Evolutionary conservation across 306 rosid species (phyloP).

Genomic region (Vicia villosa): DNA sequence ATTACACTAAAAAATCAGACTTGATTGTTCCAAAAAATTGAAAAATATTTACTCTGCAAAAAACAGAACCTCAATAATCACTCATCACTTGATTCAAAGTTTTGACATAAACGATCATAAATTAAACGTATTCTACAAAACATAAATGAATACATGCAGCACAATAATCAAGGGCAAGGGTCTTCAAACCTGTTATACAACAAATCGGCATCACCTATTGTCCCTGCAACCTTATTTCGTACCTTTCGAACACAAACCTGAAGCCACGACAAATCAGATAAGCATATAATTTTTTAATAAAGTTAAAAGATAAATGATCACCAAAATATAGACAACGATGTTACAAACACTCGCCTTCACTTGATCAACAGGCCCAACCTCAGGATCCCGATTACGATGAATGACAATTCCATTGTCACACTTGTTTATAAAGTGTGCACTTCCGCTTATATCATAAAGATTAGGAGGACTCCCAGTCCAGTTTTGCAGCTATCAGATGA

Average conservation of each 20-base stretch:
- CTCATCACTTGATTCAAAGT: neutral
- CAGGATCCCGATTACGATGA: slow-evolving; percentile 90
- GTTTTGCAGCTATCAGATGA: slow-evolving; percentile 63
- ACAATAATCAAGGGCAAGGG: neutral
- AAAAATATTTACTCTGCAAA: neutral
- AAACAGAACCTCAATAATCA: neutral
- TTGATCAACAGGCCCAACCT: slow-evolving; percentile 75
- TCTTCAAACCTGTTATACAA: slow-evolving; percentile 65
- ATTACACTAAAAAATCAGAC: neutral
- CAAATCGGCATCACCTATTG: slow-evolving; percentile 74
- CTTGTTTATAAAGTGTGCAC: slow-evolving; percentile 91
- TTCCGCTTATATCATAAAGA: slow-evolving; percentile 95
- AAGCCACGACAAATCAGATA: slow-evolving; percentile 27
- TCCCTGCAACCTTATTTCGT: slow-evolving; percentile 86
- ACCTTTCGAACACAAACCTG: slow-evolving; percentile 88
- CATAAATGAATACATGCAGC: slow-evolving; percentile 22
- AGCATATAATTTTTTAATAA: slow-evolving; percentile 16
- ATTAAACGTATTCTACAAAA: slow-evolving; percentile 4
- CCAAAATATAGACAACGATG: slow-evolving; percentile 1
- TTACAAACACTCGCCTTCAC: slow-evolving; percentile 59
- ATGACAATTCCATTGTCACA: slow-evolving; percentile 94
- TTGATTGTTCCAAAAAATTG: neutral
- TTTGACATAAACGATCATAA: neutral
- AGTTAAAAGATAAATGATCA: slow-evolving; percentile 1
- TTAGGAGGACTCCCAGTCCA: slow-evolving; percentile 85